Base-by-base conservation (phyloP, 78 protist genomes). In the Dictyostelium capitatum region DNA sequence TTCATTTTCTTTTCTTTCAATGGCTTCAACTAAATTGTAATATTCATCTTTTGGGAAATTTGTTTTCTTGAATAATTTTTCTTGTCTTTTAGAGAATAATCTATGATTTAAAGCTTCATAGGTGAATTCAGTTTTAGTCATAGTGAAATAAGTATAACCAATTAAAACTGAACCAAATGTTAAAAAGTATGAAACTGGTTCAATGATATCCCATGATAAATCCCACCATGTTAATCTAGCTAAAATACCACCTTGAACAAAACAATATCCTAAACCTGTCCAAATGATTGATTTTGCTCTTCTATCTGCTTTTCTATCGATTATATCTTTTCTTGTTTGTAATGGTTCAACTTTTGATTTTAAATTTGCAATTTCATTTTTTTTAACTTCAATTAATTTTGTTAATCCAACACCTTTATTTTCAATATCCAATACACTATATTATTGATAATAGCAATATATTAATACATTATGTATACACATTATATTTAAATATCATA, bases 171-270 rank as follows among this genome's bases (percentile, higher is more conserved):
- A 75, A 0, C 83, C 96, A 64, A 82, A 84, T 47, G 74, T 65
- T 8, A 92, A 56, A 83, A 83, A 83, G 79, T 92, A 92, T 0
- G 96, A 83, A 0, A 92, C 87, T 65, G 96, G 96, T 64, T 92
- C 96, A 82, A 82, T 73, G 32, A 82, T 51, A 82, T 74, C 80
- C 89, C 80, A 82, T 30, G 80, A 82, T 17, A 82, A 32, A 82
- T 74, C 89, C 82, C 80, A 82, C 94, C 94, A 89, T 46, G 89
- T 81, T 23, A 89, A 79, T 43, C 94, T 28, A 59, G 83, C 94
- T 30, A 89, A 25, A 75, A 79, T 12, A 64, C 53, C 94, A 19
- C 78, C 89, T 78, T 89, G 94, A 25, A 19, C 65, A 47, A 81
- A 75, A 6, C 81, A 79, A 41, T 89, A 89, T 30, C 90, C 89